phyloP scores from a whole-genome alignment of 1,284 basidiomycete species.

The Trametes polyzona region DNA sequence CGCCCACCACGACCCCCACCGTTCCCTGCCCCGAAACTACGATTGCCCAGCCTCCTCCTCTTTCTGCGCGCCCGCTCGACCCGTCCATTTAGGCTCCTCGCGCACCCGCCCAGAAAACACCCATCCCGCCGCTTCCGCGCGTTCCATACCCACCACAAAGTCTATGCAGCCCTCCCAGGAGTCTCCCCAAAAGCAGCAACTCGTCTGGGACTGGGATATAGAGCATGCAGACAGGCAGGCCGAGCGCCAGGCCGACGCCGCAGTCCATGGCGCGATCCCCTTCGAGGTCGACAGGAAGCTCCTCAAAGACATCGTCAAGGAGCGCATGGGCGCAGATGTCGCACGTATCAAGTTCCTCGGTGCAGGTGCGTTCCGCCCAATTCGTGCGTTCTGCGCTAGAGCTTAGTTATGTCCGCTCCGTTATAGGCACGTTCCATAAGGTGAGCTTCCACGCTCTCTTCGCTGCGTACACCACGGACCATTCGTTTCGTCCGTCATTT shows the following conservation, averaged over 20 bases:
- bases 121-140: conserved; percentile 9
- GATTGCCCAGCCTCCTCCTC: conserved; percentile 3
- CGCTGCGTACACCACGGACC: too few relatives aligned
- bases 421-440: conserved; percentile 76
- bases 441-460: conserved; percentile 36
- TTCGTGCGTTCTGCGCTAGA: neutral
- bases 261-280: conserved; percentile 58
- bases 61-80: neutral
- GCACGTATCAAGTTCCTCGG: conserved; percentile 73
- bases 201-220: conserved; percentile 69
- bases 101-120: conserved; percentile 12
- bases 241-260: conserved; percentile 63
- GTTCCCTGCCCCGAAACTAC: neutral
- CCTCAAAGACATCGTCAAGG: conserved; percentile 73
- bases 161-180: conserved; percentile 14
- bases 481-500: too few relatives aligned
- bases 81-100: neutral
- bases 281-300: conserved; percentile 74
- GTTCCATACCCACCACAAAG: conserved; percentile 1
- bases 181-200: conserved; percentile 18
- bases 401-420: conserved; percentile 7
- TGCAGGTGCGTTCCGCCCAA: conserved; percentile 53
- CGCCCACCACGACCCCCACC: neutral
- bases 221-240: conserved; percentile 67
- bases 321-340: conserved; percentile 66